Evolutionary conservation across 495 filamentous ascomycete genomes (phyloP).

Genomic region (Clohesyomyces aquaticus): DNA sequence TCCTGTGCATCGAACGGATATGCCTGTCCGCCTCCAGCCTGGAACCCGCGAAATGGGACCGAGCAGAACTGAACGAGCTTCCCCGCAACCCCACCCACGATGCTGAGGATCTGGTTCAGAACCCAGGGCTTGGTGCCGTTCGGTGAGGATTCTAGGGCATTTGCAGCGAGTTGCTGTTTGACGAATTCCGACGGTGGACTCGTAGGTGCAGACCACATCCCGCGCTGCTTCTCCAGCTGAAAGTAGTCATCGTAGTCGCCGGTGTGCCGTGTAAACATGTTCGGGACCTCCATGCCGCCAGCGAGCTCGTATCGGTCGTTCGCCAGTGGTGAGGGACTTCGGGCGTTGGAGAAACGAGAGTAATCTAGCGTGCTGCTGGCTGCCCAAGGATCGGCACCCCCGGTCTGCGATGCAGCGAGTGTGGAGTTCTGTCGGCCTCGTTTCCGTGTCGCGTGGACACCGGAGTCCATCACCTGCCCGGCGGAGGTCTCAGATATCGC

Average conservation of each 20-base stretch:
- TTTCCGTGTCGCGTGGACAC: slow-evolving; percentile 27
- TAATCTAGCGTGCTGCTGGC: slow-evolving; percentile 21
- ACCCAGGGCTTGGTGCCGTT: slow-evolving; percentile 39
- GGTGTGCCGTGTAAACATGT: slow-evolving; percentile 52
- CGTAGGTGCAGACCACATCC: slow-evolving; percentile 24
- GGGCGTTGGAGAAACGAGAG: slow-evolving; percentile 31
- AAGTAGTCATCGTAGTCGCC: slow-evolving; percentile 52
- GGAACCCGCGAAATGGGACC: slow-evolving; percentile 76
- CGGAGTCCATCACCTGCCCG: slow-evolving; percentile 23
- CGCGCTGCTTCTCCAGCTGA: slow-evolving; percentile 54
- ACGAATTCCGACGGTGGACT: slow-evolving; percentile 9
- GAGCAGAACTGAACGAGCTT: slow-evolving; percentile 85
- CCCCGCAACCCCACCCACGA: slow-evolving; percentile 61
- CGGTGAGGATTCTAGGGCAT: slow-evolving; percentile 1
- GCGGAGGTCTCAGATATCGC: slow-evolving; percentile 21
- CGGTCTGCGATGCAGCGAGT: slow-evolving; percentile 4
- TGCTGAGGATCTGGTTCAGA: slow-evolving; percentile 50
- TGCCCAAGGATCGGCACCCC: slow-evolving; percentile 12
- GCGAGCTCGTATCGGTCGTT: slow-evolving; percentile 63
- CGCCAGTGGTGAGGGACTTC: slow-evolving; percentile 55
- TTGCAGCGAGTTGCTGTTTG: background rate
- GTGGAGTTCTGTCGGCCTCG: slow-evolving; percentile 21
- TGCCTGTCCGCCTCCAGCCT: slow-evolving; percentile 76
- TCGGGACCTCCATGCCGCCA: slow-evolving; percentile 66
- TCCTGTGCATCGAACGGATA: slow-evolving; percentile 53